phyloP scores from a whole-genome alignment of 1,284 basidiomycete species.

The Irpex sp. region DNA sequence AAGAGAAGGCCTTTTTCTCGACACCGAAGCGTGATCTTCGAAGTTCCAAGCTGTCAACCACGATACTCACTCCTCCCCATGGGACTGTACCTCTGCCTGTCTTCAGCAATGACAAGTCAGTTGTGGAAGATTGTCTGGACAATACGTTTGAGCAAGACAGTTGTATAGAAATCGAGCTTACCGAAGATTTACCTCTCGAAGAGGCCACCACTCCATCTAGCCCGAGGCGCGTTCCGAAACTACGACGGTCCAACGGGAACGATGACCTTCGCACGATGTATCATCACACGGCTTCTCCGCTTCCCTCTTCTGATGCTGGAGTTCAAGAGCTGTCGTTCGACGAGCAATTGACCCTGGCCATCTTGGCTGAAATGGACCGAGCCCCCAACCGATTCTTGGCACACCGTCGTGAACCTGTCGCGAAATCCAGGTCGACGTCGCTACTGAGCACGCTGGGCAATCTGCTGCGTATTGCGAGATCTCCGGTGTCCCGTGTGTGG shows the following conservation, averaged over 20 bases:
- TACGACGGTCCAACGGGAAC: not conserved
- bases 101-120: not conserved
- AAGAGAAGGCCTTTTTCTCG: not conserved
- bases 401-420: not conserved
- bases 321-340: slow-evolving; percentile 3
- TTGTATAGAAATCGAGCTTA: not conserved
- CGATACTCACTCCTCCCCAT: not conserved
- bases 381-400: not conserved
- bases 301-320: not conserved
- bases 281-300: not conserved
- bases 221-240: not conserved
- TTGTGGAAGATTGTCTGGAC: not conserved
- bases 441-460: slow-evolving; percentile 3
- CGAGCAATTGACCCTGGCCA: slow-evolving; percentile 7
- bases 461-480: not conserved
- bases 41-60: not conserved
- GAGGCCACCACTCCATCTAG: not conserved
- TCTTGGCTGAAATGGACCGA: slow-evolving; percentile 11
- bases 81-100: not conserved
- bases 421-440: not conserved
- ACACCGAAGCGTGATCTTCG: not conserved
- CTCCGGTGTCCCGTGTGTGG: not conserved
- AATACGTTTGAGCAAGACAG: too few species aligned
- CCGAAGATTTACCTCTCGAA: not conserved
- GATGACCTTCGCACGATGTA: not conserved